phyloP scores from a whole-genome alignment of 495 filamentous ascomycete species.

The Neurospora sp. region DNA sequence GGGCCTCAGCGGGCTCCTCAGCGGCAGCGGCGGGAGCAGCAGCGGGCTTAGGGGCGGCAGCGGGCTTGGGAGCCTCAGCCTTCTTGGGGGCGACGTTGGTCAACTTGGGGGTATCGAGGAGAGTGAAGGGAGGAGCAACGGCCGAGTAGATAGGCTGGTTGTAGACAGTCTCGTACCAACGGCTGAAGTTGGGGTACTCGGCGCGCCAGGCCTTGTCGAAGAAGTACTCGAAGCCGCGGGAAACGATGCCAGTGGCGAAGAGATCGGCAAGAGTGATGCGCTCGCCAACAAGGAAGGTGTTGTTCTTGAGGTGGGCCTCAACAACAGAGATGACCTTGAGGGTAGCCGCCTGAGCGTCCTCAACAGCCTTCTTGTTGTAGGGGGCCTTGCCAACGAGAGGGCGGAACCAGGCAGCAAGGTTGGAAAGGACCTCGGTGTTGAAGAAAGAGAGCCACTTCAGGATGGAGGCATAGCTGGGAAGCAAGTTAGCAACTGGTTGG shows the following conservation, averaged over 20 bases:
- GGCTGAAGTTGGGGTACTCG: slow-evolving; percentile 70
- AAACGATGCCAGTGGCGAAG: slow-evolving; percentile 66
- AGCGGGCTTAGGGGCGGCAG: slow-evolving; percentile 45
- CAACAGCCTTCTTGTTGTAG: slow-evolving; percentile 97
- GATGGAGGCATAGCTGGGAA: slow-evolving; percentile 73
- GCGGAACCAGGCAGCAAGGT: slow-evolving; percentile 75
- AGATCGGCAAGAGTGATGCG: slow-evolving; percentile 92
- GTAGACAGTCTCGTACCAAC: slow-evolving; percentile 90
- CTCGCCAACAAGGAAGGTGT: slow-evolving; percentile 97
- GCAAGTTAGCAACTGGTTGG: slow-evolving; percentile 12
- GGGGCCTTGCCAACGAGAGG: slow-evolving; percentile 70
- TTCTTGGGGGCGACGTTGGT: slow-evolving; percentile 91
- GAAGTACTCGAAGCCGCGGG: slow-evolving; percentile 77
- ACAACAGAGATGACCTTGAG: slow-evolving; percentile 58
- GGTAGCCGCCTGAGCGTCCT: slow-evolving; percentile 59
- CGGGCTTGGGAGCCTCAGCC: slow-evolving; percentile 47
- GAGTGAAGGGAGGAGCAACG: slow-evolving; percentile 58
- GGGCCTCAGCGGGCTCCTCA: slow-evolving; percentile 56
- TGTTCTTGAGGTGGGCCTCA: slow-evolving; percentile 77
- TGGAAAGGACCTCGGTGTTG: slow-evolving; percentile 72
- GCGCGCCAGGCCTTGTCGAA: slow-evolving; percentile 81
- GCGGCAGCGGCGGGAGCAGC: slow-evolving; percentile 57
- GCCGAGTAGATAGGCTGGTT: slow-evolving; percentile 84
- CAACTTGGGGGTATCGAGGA: slow-evolving; percentile 72
- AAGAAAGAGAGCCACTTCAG: slow-evolving; percentile 91